phyloP scores from a whole-genome alignment of 2,329 filamentous ascomycete genomes.

The Hypoxylon sp. region DNA sequence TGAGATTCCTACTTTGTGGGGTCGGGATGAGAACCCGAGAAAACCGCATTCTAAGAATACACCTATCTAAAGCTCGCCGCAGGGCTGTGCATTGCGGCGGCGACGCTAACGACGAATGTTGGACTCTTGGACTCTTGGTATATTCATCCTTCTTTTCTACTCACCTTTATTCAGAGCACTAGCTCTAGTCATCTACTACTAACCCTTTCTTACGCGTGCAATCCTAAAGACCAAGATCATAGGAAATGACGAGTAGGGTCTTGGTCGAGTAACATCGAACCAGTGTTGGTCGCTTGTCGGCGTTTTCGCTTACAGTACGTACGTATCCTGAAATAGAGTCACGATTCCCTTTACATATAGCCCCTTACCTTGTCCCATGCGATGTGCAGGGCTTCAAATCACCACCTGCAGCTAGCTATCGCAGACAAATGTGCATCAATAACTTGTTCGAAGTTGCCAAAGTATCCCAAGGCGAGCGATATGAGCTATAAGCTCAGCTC shows the following conservation, averaged over 20 bases:
- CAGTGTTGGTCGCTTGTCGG: neutral
- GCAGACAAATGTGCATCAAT: neutral
- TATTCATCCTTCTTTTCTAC: neutral
- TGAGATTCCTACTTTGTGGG: conserved; percentile 17
- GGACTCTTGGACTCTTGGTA: neutral
- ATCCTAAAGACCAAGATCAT: neutral
- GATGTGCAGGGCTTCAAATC: conserved; percentile 14
- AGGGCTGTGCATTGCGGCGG: conserved; percentile 3
- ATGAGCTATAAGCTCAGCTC: conserved; percentile 21
- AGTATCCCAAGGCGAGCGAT: neutral
- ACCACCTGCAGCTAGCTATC: conserved; percentile 10
- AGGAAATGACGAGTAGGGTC: neutral
- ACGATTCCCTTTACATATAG: conserved; percentile 6
- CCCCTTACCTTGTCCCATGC: conserved; percentile 19
- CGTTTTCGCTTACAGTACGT: conserved; percentile 1
- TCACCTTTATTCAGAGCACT: neutral
- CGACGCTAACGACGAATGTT: neutral
- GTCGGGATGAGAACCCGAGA: conserved; percentile 23
- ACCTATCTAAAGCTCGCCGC: conserved; percentile 7
- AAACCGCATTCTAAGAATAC: conserved; percentile 30
- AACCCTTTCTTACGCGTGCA: neutral
- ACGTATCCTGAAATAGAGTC: conserved; percentile 29
- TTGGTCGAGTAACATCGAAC: conserved; percentile 4
- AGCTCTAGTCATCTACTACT: neutral
- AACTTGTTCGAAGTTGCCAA: neutral